Evolutionary conservation across 1,139 yeast genomes (phyloP).

Genomic region (Diutina siamensis): DNA sequence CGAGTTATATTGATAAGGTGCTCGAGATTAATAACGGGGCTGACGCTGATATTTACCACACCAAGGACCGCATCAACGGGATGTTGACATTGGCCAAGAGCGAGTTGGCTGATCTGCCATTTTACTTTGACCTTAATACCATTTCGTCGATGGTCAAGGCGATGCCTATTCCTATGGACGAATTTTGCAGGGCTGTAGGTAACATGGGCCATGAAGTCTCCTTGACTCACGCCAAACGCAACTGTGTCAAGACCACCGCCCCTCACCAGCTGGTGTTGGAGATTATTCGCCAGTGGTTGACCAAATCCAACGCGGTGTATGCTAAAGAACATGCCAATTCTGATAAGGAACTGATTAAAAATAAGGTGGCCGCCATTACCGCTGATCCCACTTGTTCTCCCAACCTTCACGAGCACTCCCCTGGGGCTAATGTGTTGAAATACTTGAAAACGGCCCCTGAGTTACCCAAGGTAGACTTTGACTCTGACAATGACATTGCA

Average conservation of each 20-base stretch:
- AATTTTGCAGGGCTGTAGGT: conserved; percentile 70
- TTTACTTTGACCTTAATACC: conserved; percentile 73
- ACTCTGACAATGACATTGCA: conserved; percentile 40
- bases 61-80: conserved; percentile 77
- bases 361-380: conserved; percentile 17
- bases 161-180: conserved; percentile 72
- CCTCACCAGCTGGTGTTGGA: conserved; percentile 73
- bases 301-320: conserved; percentile 24
- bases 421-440: conserved; percentile 55
- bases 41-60: conserved; percentile 46
- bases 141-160: conserved; percentile 66
- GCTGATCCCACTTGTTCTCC: conserved; percentile 20
- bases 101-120: conserved; percentile 56
- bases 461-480: conserved; percentile 35
- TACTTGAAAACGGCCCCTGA: conserved; percentile 10
- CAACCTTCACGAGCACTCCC: conserved; percentile 29
- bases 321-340: conserved; percentile 13
- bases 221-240: conserved; percentile 78
- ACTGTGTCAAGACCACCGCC: conserved; percentile 82
- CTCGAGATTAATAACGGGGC: conserved; percentile 40
- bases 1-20: conserved; percentile 51
- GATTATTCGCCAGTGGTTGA: conserved; percentile 58
- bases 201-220: conserved; percentile 75
- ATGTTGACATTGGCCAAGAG: conserved; percentile 76
- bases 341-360: conserved; percentile 8